phyloP scores from a whole-genome alignment of 352 stramenopile genomes.

The Globisporangium orthogonon region DNA sequence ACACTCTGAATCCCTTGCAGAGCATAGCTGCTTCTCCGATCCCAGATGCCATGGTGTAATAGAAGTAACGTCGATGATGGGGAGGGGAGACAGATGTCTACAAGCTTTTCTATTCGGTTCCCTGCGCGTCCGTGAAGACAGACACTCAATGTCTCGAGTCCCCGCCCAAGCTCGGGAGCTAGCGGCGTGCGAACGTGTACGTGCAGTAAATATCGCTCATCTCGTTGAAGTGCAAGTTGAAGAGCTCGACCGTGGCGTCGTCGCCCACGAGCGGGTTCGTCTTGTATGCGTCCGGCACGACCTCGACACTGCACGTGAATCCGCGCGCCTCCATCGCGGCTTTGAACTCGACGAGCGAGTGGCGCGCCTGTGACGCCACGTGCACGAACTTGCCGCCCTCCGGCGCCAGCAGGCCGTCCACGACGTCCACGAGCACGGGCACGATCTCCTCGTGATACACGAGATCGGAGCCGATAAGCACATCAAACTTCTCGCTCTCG shows the following conservation, averaged over 20 bases:
- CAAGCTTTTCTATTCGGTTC: neutral
- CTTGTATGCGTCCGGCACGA: constrained; percentile 81
- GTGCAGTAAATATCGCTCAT: constrained; percentile 87
- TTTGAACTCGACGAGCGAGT: constrained; percentile 82
- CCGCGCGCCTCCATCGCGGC: constrained; percentile 61
- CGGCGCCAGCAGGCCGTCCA: constrained; percentile 53
- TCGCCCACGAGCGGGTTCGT: constrained; percentile 73
- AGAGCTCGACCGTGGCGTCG: constrained; percentile 60
- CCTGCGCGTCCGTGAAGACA: too few relatives aligned
- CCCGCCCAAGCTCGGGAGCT: neutral
- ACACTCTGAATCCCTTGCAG: neutral
- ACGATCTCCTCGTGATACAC: constrained; percentile 86
- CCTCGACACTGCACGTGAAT: constrained; percentile 52
- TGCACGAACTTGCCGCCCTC: constrained; percentile 63
- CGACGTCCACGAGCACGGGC: constrained; percentile 65
- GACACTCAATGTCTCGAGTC: too few relatives aligned
- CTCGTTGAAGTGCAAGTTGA: constrained; percentile 86
- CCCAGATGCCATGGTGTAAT: constrained; percentile 3
- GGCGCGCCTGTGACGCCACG: constrained; percentile 70
- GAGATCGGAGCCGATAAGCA: constrained; percentile 80
- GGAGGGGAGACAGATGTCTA: neutral
- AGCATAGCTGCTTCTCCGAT: neutral
- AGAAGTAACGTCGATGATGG: neutral
- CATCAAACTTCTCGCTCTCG: constrained; percentile 39
- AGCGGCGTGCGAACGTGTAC: constrained; percentile 69